Evolutionary conservation across 73 alveolate species (phyloP).

Genomic region (Effrenium voratum): DNA sequence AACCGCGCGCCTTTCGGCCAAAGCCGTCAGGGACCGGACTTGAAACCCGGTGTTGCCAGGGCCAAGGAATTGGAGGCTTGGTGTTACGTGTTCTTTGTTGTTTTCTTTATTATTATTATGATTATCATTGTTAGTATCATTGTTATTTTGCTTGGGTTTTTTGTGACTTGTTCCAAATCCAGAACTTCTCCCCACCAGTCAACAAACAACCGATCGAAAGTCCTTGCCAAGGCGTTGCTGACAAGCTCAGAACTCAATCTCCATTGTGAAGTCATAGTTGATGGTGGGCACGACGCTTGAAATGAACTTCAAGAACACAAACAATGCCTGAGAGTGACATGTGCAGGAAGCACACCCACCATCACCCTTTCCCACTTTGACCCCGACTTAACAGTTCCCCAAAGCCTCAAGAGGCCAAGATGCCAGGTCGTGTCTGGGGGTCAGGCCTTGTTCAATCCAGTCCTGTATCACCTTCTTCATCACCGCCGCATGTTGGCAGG

Average conservation of each 20-base stretch:
- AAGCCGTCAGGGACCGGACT: too few species aligned
- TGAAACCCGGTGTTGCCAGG: too few species aligned
- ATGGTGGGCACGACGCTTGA: slow-evolving; percentile 99
- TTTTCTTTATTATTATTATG: too few species aligned
- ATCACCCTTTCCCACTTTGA: too few species aligned
- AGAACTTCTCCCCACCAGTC: not conserved
- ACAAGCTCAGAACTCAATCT: slow-evolving; percentile 86
- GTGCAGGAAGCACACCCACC: too few species aligned
- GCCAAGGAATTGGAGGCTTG: too few species aligned
- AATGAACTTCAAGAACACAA: slow-evolving; percentile 98
- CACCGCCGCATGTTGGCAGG: slow-evolving; percentile 98
- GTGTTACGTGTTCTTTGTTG: too few species aligned
- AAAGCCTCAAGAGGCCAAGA: not conserved
- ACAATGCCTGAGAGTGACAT: slow-evolving; percentile 94
- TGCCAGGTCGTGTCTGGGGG: slow-evolving; percentile 69
- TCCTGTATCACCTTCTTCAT: slow-evolving; percentile 96
- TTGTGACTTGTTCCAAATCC: too few species aligned
- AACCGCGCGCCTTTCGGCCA: too few species aligned
- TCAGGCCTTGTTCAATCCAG: slow-evolving; percentile 73
- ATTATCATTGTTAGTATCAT: too few species aligned
- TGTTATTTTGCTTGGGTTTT: too few species aligned
- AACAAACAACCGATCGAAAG: not conserved
- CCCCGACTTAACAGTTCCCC: too few species aligned
- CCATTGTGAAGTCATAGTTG: slow-evolving; percentile 98
- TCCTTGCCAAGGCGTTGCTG: slow-evolving; percentile 25